Conservation (phyloP, 2,329 filamentous ascomycete species). For the Colletotrichum chrysophilum region DNA sequence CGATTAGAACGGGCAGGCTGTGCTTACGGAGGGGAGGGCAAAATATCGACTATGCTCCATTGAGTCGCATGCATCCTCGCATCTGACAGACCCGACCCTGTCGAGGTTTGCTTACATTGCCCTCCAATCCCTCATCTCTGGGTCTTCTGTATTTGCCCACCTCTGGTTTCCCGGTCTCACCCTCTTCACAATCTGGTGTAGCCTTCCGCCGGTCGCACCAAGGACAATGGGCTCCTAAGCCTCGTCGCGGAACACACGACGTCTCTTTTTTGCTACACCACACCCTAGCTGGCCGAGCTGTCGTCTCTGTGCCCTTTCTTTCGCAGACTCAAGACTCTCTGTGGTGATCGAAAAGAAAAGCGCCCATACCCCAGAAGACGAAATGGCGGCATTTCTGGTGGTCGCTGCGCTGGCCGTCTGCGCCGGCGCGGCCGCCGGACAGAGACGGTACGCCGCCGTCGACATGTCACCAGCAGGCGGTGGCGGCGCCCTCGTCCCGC, state of each 20-base stretch:
- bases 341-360: neutral
- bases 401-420: neutral
- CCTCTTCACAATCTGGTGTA: neutral
- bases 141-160: neutral
- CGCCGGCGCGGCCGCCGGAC: neutral
- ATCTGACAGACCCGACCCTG: neutral
- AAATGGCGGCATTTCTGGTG: neutral
- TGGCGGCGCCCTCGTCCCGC: slow-evolving; percentile 9
- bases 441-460: slow-evolving; percentile 14
- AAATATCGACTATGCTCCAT: neutral
- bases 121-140: neutral
- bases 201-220: neutral
- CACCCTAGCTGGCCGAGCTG: neutral
- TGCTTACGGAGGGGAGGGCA: neutral
- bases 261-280: neutral
- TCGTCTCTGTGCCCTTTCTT: neutral
- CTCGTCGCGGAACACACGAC: neutral
- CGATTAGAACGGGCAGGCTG: neutral
- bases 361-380: neutral
- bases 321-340: neutral
- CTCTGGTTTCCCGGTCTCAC: neutral
- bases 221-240: neutral
- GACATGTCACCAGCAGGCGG: slow-evolving; percentile 7
- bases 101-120: neutral
- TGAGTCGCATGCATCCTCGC: neutral